A percentile compares a stretch with the other conserved stretches of the same genome.
These are phyloP conservation scores for Phytophthora quininea DNA, from an alignment of 352 stramenopile species.

Conservation along the genomic window DNA sequence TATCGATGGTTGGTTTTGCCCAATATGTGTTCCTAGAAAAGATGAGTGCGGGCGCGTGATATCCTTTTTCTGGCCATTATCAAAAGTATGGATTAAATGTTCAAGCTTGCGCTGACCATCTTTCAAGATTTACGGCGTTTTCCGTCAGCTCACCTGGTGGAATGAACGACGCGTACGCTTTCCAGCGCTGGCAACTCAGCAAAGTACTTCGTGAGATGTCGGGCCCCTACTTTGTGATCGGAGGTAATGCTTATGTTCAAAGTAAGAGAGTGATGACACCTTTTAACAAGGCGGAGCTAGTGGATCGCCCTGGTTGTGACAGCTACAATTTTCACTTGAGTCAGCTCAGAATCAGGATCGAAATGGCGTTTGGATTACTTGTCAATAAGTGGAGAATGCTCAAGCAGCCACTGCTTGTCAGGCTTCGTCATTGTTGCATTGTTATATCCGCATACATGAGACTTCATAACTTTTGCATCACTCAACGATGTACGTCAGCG, in stretches of 20 bases:
- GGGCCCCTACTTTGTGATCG: constrained; percentile 11
- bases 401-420: not conserved
- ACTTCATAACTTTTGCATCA: no score
- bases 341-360: constrained; percentile 7
- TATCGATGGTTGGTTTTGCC: constrained; percentile 23
- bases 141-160: constrained; percentile 2
- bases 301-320: not conserved
- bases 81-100: constrained; percentile 19
- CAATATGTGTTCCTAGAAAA: constrained; percentile 1
- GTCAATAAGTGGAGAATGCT: constrained; percentile 16
- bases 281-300: constrained; percentile 8
- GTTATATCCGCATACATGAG: no score
- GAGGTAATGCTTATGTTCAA: constrained; percentile 8
- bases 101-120: constrained; percentile 9
- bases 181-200: not conserved
- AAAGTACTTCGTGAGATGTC: not conserved
- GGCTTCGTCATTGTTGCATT: no score
- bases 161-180: constrained; percentile 7
- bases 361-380: constrained; percentile 13
- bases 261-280: constrained; percentile 1
- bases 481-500: no score
- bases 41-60: constrained; percentile 8
- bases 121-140: constrained; percentile 1
- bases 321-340: constrained; percentile 16
- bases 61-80: constrained; percentile 16